These are phyloP conservation scores for Phtheirospermum japonicum DNA, from an alignment of 257 asterid species.

Conservation along the genomic window DNA sequence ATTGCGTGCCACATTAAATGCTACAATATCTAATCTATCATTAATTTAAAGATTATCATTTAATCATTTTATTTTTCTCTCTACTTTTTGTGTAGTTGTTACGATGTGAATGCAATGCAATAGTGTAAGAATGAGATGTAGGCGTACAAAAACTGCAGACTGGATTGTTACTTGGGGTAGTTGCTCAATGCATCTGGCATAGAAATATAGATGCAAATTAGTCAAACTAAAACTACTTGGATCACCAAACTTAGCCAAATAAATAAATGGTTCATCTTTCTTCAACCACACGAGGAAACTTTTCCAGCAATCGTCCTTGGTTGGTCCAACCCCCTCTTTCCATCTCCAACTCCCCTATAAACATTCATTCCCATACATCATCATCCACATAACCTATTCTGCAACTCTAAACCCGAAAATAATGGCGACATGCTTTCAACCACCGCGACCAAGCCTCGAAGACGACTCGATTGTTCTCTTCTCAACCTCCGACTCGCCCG, in stretches of 20 bases:
- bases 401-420: slow-evolving; percentile 14
- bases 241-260: slow-evolving; percentile 36
- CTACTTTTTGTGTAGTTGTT: no score
- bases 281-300: slow-evolving; percentile 31
- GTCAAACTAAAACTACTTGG: slow-evolving; percentile 12
- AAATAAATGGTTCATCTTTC: slow-evolving; percentile 9
- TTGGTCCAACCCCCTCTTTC: slow-evolving; percentile 53
- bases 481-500: slow-evolving; percentile 62
- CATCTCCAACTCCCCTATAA: slow-evolving; percentile 28
- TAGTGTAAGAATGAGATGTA: no score
- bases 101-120: no score
- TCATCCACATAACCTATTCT: slow-evolving; percentile 10
- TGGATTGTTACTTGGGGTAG: no score
- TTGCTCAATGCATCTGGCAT: no score
- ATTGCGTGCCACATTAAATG: no score
- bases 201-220: background rate
- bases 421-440: slow-evolving; percentile 56
- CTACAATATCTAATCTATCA: no score
- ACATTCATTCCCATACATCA: slow-evolving; percentile 16
- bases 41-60: no score
- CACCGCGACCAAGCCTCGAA: slow-evolving; percentile 42
- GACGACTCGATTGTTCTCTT: slow-evolving; percentile 64
- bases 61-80: no score
- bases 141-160: no score
- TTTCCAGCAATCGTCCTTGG: slow-evolving; percentile 30